Base-by-base conservation (phyloP, 768 basidiomycete genomes). In the Hydnum rufescens region DNA sequence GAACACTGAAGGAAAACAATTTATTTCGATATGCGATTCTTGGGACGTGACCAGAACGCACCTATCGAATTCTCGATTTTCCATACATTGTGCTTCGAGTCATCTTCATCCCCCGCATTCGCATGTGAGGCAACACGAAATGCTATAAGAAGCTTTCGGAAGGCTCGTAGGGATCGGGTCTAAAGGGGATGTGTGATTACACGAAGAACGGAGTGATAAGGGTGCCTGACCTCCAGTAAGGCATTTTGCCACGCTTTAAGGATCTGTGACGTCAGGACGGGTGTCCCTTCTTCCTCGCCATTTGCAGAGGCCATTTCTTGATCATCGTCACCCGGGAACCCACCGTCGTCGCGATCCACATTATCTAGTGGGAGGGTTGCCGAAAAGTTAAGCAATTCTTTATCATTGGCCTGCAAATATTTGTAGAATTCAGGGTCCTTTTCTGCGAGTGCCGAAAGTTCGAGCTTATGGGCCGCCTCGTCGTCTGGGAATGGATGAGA, bases 351-450 rank as follows among this genome's bases (percentile, higher is more conserved):
- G 1, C 64, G 59, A 28, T 61, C 65, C 23, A 60, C 65, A 28
- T 16, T 13, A 13, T 13, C 16, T 8, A 25, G 44, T 13, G 44
- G 8, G 8, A 25, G 13, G 51, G 70, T 59, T 0, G 73, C 67
- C 36, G 77, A 69, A 61, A 97, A 97, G 3, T 86, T 73, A 2
- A 99, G 71, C n/a, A 97, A 69, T 52, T 89, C 90, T 54, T 71
- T 70, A 65, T 99, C 95, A 61, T 99, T 90, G 66, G 97, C 87
- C 68, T 92, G 82, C 2, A 99, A 72, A 63, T 92, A 99, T 66
- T 92, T 88, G 80, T 77, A 99, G 68, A 97, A 99, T 62, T 95
- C 93, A n/a, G 93, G 93, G 64, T 99, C 93, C 63, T 88, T 89
- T 65, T 93, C 83, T 1, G 86, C 86, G 32, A 99, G 74, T 61